phyloP scores from a whole-genome alignment of 108 stramenopile genomes.

The Schizochytrium sp. region DNA sequence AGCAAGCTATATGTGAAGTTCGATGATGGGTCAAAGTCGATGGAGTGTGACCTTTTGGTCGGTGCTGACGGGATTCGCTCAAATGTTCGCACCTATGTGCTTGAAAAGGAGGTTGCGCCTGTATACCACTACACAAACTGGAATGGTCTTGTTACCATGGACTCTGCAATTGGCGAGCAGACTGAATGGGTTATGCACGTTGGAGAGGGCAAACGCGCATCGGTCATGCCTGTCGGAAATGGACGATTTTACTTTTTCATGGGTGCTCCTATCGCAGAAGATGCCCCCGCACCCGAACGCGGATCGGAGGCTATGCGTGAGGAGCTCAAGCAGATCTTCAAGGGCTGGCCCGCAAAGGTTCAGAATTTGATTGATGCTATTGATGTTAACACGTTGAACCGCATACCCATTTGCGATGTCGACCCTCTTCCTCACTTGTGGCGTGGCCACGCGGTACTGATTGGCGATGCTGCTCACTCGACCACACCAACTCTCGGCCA shows the following conservation, averaged over 20 bases:
- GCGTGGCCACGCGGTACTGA: slow-evolving; percentile 21
- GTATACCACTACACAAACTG: slow-evolving; percentile 61
- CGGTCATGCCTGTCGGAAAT: slow-evolving; percentile 52
- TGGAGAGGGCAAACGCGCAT: slow-evolving; percentile 58
- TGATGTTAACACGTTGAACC: slow-evolving; percentile 11
- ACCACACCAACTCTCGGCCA: slow-evolving; percentile 58
- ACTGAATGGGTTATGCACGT: slow-evolving; percentile 59
- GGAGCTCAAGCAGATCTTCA: slow-evolving; percentile 57
- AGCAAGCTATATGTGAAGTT: slow-evolving; percentile 46
- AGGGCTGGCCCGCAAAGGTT: slow-evolving; percentile 30
- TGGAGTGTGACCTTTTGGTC: slow-evolving; percentile 51
- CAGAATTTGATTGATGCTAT: slow-evolving; percentile 47
- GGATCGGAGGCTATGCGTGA: slow-evolving; percentile 34
- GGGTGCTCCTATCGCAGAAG: slow-evolving; percentile 47
- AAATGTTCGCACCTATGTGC: slow-evolving; percentile 7
- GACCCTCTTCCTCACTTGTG: slow-evolving; percentile 28
- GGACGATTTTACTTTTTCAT: slow-evolving; percentile 56
- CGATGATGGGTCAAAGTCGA: slow-evolving; percentile 50
- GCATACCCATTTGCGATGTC: slow-evolving; percentile 56
- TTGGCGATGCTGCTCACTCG: slow-evolving; percentile 45
- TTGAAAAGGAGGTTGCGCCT: neutral
- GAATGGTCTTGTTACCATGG: slow-evolving; percentile 36
- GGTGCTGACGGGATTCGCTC: slow-evolving; percentile 44
- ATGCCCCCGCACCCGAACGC: slow-evolving; percentile 43
- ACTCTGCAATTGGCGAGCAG: neutral